Evolutionary conservation across 805 yeast species (phyloP), one percentile per base, ranked within the genome.

Genomic region (Danielia oregonensis): DNA sequence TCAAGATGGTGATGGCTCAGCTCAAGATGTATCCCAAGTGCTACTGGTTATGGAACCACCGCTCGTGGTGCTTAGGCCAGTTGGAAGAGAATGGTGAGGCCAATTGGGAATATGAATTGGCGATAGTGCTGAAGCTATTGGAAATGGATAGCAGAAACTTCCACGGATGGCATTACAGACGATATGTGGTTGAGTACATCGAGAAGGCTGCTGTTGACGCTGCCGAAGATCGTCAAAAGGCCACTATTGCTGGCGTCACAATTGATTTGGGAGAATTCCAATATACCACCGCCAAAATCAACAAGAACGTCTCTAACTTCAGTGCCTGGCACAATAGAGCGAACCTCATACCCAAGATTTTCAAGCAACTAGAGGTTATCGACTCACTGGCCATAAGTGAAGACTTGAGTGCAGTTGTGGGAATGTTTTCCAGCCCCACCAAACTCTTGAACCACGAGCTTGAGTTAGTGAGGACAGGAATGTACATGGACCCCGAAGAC

Each of bases 11-110:
- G 2, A 66, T 81, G 63, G 58, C 55, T 0, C 74, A 78, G 44
- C 59, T 93, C 47, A 74, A 74, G 35, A 59, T 68, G 36, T 80
- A 61, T 45, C 97, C 98, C 1, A 93, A 93, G 55, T 86, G 89
- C 26, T 93, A 93, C 54, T 93, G 97, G 96, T 80, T 93, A 9
- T 93, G 97, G 97, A 84, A 81, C 48, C 97, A 93, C 55, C 68
- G 98, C 24, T 62, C 74, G 8, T 93, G 98, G 97, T 73, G 84
- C 28, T 59, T 91, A 25, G 48, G 47, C 35, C 52, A 54, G 39
- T 39, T 66, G 26, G 70, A 74, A 23, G 54, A 65, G 13, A 74
- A 76, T 22, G 67, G 71, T 2, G 47, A 52, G 24, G 76, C 82
- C 8, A 61, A 80, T 35, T 87, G 94, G 93, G 55, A 65, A n/a